Percentiles rank a stretch among this genome's conserved stretches.
phyloP scores from a whole-genome alignment of 23 red algal genomes.

The Pyropia haitanensis region DNA sequence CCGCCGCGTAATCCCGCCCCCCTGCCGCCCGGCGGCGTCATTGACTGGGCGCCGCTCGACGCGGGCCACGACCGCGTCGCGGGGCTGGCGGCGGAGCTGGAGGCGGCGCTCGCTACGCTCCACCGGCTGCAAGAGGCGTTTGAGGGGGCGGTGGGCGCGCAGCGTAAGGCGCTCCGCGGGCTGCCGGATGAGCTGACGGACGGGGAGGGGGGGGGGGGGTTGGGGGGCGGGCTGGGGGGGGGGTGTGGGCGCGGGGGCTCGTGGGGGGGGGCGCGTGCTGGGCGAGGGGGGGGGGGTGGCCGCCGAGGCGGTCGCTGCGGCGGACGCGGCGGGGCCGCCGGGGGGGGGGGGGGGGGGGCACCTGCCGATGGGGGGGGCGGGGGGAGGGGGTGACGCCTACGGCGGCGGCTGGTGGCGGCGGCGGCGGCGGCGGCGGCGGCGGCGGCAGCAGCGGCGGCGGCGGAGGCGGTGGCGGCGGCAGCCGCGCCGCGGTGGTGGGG shows the following conservation, averaged over 20 bases:
- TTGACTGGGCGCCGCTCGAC: too few species aligned
- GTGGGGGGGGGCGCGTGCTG: constrained; percentile 8
- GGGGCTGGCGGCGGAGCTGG: constrained; percentile 16
- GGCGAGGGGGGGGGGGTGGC: not conserved
- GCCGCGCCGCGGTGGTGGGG: not conserved
- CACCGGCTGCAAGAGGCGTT: constrained; percentile 51
- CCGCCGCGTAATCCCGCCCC: too few species aligned
- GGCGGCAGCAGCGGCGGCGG: constrained; percentile 1
- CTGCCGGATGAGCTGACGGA: not conserved
- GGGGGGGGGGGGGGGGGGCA: not conserved
- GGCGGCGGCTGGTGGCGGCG: not conserved
- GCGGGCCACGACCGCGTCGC: constrained; percentile 26
- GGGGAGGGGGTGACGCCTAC: too few species aligned
- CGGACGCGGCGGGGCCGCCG: not conserved
- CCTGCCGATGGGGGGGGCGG: not conserved
- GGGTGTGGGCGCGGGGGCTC: not conserved
- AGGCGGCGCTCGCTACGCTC: constrained; percentile 16
- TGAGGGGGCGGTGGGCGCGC: constrained; percentile 45
- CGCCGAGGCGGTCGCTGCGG: not conserved
- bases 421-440: not conserved
- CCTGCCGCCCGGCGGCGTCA: too few species aligned
- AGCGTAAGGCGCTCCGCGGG: constrained; percentile 19
- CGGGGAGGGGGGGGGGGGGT: not conserved
- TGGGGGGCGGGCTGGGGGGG: constrained; percentile 2
- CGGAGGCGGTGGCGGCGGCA: not conserved